Evolutionary conservation across 192 early-diverging fungal genomes (phyloP).

Genomic region (Pilaira anomala): DNA sequence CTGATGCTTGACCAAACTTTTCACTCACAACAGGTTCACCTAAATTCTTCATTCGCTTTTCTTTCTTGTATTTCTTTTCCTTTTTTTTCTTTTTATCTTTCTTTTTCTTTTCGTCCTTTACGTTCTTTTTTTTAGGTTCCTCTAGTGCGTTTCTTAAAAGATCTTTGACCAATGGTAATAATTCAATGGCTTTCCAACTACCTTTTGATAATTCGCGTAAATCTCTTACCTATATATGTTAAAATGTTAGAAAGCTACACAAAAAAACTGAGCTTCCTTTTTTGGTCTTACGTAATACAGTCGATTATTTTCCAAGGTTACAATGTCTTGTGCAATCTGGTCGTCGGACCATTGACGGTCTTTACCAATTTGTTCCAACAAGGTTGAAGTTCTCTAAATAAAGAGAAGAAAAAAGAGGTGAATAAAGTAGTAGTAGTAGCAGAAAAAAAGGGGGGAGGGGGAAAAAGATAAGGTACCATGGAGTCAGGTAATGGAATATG

Average conservation of each 20-base stretch:
- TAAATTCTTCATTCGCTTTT: background rate
- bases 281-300: conserved; percentile 34
- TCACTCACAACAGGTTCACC: too few species aligned
- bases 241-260: background rate
- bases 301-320: conserved; percentile 42
- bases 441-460: too few species aligned
- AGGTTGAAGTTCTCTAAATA: conserved; percentile 42
- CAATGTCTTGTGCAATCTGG: conserved; percentile 46
- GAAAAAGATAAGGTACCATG: too few species aligned
- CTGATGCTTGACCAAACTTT: too few species aligned
- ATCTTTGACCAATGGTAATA: conserved; percentile 50
- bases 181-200: conserved; percentile 50
- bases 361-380: conserved; percentile 47
- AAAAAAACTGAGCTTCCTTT: background rate
- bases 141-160: conserved; percentile 43
- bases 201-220: conserved; percentile 45
- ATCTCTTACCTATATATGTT: conserved; percentile 36
- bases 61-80: background rate
- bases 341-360: conserved; percentile 46
- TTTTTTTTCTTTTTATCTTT: background rate
- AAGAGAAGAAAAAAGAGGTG: too few species aligned
- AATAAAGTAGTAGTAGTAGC: background rate
- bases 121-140: conserved; percentile 31
- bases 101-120: conserved; percentile 27
- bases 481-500: conserved; percentile 26